Evolutionary conservation across 1,284 basidiomycete genomes (phyloP).

Genomic region (Ganoderma sinense): DNA sequence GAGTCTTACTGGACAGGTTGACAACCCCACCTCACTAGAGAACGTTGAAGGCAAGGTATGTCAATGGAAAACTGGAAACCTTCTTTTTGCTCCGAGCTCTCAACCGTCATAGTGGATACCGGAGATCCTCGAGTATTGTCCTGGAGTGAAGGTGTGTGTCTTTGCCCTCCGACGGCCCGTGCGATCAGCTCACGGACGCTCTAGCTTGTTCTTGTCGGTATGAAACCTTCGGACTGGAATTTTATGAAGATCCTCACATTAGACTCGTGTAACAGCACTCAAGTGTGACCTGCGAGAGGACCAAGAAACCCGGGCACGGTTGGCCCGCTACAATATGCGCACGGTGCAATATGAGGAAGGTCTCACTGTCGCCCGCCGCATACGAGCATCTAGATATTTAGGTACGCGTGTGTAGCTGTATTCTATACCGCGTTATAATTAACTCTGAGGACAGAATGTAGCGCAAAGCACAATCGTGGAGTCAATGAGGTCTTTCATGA

Average conservation of each 20-base stretch:
- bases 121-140: slow-evolving; percentile 89
- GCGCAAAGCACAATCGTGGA: slow-evolving; percentile 94
- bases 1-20: slow-evolving; percentile 79
- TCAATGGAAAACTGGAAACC: slow-evolving; percentile 5
- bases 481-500: slow-evolving; percentile 93
- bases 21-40: slow-evolving; percentile 90
- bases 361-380: slow-evolving; percentile 84
- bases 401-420: slow-evolving; percentile 58
- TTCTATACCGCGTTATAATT: neutral
- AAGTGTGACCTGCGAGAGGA: slow-evolving; percentile 96
- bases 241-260: neutral
- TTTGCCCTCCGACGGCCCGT: neutral
- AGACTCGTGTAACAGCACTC: slow-evolving; percentile 61
- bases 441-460: slow-evolving; percentile 74
- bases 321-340: slow-evolving; percentile 71
- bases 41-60: slow-evolving; percentile 91
- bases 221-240: neutral
- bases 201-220: slow-evolving; percentile 86
- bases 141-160: slow-evolving; percentile 83
- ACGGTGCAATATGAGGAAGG: slow-evolving; percentile 92
- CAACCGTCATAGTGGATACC: slow-evolving; percentile 76
- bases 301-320: slow-evolving; percentile 65
- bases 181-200: neutral
- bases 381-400: slow-evolving; percentile 91
- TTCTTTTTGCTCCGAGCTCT: slow-evolving; percentile 6